Evolutionary conservation across 331 rosid genomes (phyloP).

Genomic region (Arachis monticola): DNA sequence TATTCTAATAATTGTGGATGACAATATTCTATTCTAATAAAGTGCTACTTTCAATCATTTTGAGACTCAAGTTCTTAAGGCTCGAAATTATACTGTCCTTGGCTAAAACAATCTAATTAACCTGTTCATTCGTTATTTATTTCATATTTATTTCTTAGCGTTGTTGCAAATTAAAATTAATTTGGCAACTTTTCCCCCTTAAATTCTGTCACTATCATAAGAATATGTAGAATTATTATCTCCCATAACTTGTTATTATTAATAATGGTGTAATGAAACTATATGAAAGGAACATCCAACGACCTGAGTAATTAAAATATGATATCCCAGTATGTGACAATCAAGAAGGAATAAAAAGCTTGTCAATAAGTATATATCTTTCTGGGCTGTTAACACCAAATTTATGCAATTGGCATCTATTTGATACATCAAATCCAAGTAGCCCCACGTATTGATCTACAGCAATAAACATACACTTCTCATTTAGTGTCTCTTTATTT

Average conservation of each 20-base stretch:
- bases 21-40: neutral
- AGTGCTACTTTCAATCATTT: neutral
- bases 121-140: neutral
- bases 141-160: neutral
- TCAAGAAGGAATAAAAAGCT: neutral
- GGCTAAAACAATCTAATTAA: neutral
- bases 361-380: slow-evolving; percentile 6
- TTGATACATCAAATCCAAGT: slow-evolving; percentile 44
- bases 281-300: slow-evolving; percentile 20
- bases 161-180: neutral
- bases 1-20: neutral
- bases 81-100: neutral
- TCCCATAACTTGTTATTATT: neutral
- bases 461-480: neutral
- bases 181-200: neutral
- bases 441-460: slow-evolving; percentile 46
- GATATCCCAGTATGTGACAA: neutral
- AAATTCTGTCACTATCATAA: neutral
- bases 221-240: neutral
- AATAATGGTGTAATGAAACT: neutral
- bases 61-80: neutral
- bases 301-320: neutral
- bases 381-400: neutral
- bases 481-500: slow-evolving; percentile 20
- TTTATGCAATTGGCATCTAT: slow-evolving; percentile 45